Conservation (phyloP, 2,329 filamentous ascomycete species). For the Alternaria incomplexa region DNA sequence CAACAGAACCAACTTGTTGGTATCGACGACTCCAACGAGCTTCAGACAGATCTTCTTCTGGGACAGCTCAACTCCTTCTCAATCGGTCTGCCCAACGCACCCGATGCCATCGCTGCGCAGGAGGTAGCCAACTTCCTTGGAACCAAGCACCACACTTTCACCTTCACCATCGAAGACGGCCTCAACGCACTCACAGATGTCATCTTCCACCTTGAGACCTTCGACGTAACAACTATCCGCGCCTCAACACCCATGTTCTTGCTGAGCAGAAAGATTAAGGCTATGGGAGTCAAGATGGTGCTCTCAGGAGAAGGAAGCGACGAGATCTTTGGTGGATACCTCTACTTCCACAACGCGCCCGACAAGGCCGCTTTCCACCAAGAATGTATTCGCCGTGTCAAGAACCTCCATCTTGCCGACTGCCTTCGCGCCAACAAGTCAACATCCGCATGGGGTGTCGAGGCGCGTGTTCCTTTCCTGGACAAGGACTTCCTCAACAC, state of each 20-base stretch:
- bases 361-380: constrained; percentile 92
- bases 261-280: constrained; percentile 97
- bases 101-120: constrained; percentile 88
- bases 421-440: constrained; percentile 99
- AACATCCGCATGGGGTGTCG: constrained; percentile 95
- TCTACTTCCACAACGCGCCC: constrained; percentile 97
- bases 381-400: constrained; percentile 91
- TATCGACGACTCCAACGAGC: constrained; percentile 89
- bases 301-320: constrained; percentile 95
- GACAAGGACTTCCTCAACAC: constrained; percentile 96
- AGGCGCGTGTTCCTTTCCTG: constrained; percentile 96
- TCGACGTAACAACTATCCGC: constrained; percentile 97
- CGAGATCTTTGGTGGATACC: constrained; percentile 97
- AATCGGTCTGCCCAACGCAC: constrained; percentile 90
- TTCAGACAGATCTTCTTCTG: constrained; percentile 88
- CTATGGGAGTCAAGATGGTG: constrained; percentile 99
- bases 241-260: constrained; percentile 99
- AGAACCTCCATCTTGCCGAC: constrained; percentile 96
- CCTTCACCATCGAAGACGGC: constrained; percentile 96
- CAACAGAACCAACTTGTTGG: constrained; percentile 71
- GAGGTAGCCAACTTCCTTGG: constrained; percentile 96
- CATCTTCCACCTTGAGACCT: constrained; percentile 97
- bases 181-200: constrained; percentile 96
- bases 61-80: constrained; percentile 99
- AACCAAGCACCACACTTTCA: constrained; percentile 97